phyloP scores from a whole-genome alignment of 306 rosid species.

The Ochetophila trinervis region DNA sequence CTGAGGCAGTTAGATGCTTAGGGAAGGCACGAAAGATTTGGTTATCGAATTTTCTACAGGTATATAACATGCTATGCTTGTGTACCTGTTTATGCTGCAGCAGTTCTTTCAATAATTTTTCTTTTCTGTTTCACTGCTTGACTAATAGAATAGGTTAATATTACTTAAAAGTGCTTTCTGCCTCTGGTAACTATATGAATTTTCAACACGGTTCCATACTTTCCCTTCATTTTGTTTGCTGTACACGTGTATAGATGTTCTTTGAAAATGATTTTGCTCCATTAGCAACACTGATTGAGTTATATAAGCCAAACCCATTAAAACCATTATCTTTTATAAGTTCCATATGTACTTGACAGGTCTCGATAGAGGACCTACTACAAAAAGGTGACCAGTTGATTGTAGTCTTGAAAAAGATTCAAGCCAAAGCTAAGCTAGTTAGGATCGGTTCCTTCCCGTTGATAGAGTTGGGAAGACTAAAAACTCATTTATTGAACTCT shows the following conservation, averaged over 20 bases:
- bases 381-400: constrained; percentile 30
- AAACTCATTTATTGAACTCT: constrained; percentile 57
- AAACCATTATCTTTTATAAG: background rate
- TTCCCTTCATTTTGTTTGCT: too few relatives aligned
- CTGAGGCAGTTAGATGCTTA: constrained; percentile 69
- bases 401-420: constrained; percentile 59
- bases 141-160: background rate
- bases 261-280: too few relatives aligned
- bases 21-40: constrained; percentile 72
- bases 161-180: too few relatives aligned
- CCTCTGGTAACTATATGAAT: too few relatives aligned
- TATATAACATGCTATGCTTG: constrained; percentile 26
- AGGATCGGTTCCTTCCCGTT: constrained; percentile 58
- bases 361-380: constrained; percentile 51
- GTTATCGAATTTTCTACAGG: constrained; percentile 74
- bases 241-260: too few relatives aligned
- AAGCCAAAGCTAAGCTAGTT: constrained; percentile 63
- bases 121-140: constrained; percentile 1
- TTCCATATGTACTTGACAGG: constrained; percentile 32
- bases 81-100: background rate
- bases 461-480: constrained; percentile 72
- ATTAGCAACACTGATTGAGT: too few relatives aligned
- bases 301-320: too few relatives aligned
- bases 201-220: too few relatives aligned
- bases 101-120: background rate